Evolutionary conservation across 192 early-diverging fungal species (phyloP), one percentile per base, ranked within the genome.

Genomic region (Coemansia sp.): DNA sequence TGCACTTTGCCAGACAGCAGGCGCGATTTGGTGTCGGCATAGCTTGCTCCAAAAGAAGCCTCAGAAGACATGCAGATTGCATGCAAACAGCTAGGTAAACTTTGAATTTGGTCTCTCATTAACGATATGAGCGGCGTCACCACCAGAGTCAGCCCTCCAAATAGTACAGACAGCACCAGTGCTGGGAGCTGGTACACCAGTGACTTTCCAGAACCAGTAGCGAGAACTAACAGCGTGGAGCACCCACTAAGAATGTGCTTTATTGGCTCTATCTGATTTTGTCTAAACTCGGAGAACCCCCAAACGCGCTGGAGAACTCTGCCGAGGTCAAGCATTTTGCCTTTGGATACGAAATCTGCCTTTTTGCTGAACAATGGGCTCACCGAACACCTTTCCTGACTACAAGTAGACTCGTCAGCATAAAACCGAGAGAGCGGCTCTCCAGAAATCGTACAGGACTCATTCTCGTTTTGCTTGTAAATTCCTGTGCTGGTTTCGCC

Each of bases 31-130:
- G 69, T 42, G 9, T 64, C 67, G 9, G 56, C 25, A 17, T 69
- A 66, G 32, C 40, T 41, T 11, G 70, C 72, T 22, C 70, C 58
- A 9, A 62, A 53, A 12, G 67, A 9, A 19, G 63, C 19, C n/a
- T 85, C 77, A 49, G 85, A 87, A 17, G 84, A 86, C 77, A 92
- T 85, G 41, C 85, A 87, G 2, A 87, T 80, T 0, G 88, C 92
- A 46, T 80, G 73, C 1, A 93, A 72, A 7, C 78, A 82, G 6
- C 70, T 46, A 2, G 89, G 90, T 46, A 95, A 63, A 42, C 86
- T 85, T 17, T 84, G 84, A 39, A 93, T 81, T 72, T 95, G 93
- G 70, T 95, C 93, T 44, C 91, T 85, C 92, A 95, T 95, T 5
- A 95, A 83, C 7, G 92, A 89, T 25, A 95, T 82, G 64, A 89